Evolutionary conservation across 2,329 filamentous ascomycete genomes (phyloP), one percentile per base, ranked within the genome.

Genomic region (Pezicula carpinea): DNA sequence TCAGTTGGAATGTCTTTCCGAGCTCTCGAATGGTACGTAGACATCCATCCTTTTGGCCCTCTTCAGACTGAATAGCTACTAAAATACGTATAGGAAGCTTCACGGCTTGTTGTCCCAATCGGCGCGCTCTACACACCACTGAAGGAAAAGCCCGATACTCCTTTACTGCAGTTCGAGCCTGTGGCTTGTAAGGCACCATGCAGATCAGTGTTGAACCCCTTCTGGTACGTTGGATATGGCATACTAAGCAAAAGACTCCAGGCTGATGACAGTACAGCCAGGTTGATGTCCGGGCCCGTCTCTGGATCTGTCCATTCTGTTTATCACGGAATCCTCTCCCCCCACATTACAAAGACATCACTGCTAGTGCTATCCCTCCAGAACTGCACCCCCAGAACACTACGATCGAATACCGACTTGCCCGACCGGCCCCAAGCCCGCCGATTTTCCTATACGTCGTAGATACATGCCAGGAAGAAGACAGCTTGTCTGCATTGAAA

Each of bases 1-100:
- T 99, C 57, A 96, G 92, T 71, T 99, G 93, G 93, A 99, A 99
- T 67, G 95, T 95, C 52, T 95, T 99, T 64, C 93, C 93, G 42
- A 96, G 91, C 74, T 92, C 92, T 64, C 89, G 93, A 67, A 96
- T 99, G 90, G 91, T 89, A 60, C 79, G 6, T 14, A 14, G 14
- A 7, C 33, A 35, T 8, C n/a, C 17, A n/a, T n/a, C n/a, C n/a
- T n/a, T 14, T 19, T 71, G 47, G 52, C 46, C 31, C 36, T 35
- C 29, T 43, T 38, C 43, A 47, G 44, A 14, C n/a, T 26, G 11
- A 23, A 31, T 11, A 26, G 18, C 49, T 48, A 53, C 56, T 57
- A 65, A 53, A 69, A 53, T 59, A 52, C 59, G 51, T 57, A 55
- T 60, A 95, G 88, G 91, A 96, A 83, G 91, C 91, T 47, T 96